Base-by-base conservation (phyloP, 306 rosid genomes). In the Echinosophora koreensis region DNA sequence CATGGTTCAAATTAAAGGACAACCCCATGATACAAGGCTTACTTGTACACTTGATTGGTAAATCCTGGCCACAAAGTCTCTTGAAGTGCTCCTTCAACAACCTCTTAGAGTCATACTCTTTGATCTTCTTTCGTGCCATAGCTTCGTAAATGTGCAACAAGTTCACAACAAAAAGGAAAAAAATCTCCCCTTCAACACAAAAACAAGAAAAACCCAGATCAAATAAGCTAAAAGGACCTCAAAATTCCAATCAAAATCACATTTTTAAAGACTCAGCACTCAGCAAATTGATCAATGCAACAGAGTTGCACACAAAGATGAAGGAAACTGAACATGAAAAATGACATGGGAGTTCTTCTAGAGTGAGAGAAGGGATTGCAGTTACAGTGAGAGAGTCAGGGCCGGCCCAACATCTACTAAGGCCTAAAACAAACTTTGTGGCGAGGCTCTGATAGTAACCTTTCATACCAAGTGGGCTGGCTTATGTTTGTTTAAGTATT, bases 41-140 rank as follows among this genome's bases (percentile, higher is more conserved):
- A 95, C 97, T 81, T 92, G 93, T 47, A 91, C 96, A 95, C 80
- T 89, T 87, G 77, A 92, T 85, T 1, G 96, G 92, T 67, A 95
- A 71, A 6, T 92, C 88, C 50, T 85, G 81, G 60, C 97, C 96
- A 69, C 85, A 80, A 77, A 95, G 35, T 77, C 94, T 89, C 88
- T 92, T 87, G 80, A 89, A 90, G 71, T 95, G 96, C 67, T 90
- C 93, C 86, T 89, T 95, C 96, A 95, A 84, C 90, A 95, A 81
- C 73, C 96, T 95, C 93, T 95, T 92, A 32, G 99, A 92, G 71
- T 95, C 97, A 80, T 89, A 92, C 84, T 92, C 99, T 86, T 97
- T 84, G 83, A 95, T 92, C 97, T 95, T 95, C 99, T 95, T 95
- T 77, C 97, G 96, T 13, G 99, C 99, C 99, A 95, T 95, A 65